phyloP scores from a whole-genome alignment of 83 land plant species.

The Picea abies region DNA sequence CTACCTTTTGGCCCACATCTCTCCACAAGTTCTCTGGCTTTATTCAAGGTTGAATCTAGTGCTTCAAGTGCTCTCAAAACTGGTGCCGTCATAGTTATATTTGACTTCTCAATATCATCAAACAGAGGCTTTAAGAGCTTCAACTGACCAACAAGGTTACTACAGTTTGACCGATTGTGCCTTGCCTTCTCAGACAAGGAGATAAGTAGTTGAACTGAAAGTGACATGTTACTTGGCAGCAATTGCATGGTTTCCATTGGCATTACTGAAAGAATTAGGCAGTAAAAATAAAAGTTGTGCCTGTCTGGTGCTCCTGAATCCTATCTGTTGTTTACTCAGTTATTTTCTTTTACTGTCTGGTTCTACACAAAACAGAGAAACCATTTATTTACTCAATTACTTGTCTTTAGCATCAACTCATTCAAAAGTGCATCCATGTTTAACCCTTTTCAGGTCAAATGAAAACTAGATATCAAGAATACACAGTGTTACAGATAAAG shows the following conservation, averaged over 20 bases:
- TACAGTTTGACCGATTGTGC: constrained; percentile 31
- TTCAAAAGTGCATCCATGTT: not conserved
- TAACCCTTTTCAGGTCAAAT: not conserved
- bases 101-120: constrained; percentile 47
- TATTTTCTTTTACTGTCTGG: not conserved
- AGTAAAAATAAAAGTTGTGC: not conserved
- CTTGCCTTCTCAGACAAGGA: constrained; percentile 8
- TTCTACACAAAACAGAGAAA: not conserved
- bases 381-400: not conserved
- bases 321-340: constrained; percentile 3
- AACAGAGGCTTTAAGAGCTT: constrained; percentile 65
- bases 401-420: not conserved
- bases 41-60: constrained; percentile 55
- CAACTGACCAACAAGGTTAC: constrained; percentile 36
- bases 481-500: not conserved
- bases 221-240: constrained; percentile 10
- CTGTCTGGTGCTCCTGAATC: not conserved
- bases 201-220: constrained; percentile 9
- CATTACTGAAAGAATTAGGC: constrained; percentile 4
- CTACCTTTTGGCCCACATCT: constrained; percentile 65
- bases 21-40: constrained; percentile 73
- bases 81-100: constrained; percentile 35
- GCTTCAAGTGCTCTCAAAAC: constrained; percentile 51
- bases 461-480: not conserved
- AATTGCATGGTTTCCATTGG: not conserved